A percentile compares a stretch with the other conserved stretches of the same genome.
Evolutionary conservation across 768 basidiomycete genomes (phyloP).

Genomic region (Kwoniella pini): DNA sequence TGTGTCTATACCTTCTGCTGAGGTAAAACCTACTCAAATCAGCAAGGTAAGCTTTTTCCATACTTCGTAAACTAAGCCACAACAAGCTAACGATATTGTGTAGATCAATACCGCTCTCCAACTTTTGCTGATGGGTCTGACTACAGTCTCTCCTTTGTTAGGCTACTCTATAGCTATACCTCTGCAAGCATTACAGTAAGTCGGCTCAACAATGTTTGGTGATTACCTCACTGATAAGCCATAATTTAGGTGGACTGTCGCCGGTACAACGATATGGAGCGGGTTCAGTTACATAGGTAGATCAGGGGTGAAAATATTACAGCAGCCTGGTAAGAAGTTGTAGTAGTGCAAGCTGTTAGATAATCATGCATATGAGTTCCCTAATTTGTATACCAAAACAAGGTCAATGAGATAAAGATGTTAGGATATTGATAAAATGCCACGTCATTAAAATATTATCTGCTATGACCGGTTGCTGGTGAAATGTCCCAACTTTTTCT

Average conservation of each 20-base stretch:
- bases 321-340: constrained; percentile 25
- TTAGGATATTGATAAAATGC: not conserved
- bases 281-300: constrained; percentile 60
- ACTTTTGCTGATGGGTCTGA: constrained; percentile 83
- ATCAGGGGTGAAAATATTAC: constrained; percentile 50
- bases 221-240: not conserved
- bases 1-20: constrained; percentile 90
- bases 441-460: constrained; percentile 4
- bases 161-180: constrained; percentile 62
- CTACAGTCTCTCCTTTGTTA: constrained; percentile 75
- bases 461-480: constrained; percentile 2
- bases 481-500: not conserved
- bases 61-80: not conserved
- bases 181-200: constrained; percentile 75
- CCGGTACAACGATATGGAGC: constrained; percentile 87
- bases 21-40: constrained; percentile 88
- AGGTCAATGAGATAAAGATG: not conserved
- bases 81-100: not conserved
- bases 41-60: constrained; percentile 68
- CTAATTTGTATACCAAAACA: not conserved
- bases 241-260: constrained; percentile 72
- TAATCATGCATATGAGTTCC: not conserved
- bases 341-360: not conserved
- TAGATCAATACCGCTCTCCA: constrained; percentile 92
- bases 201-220: constrained; percentile 23